A percentile compares a stretch with the other conserved stretches of the same genome.
Evolutionary conservation across 2,329 filamentous ascomycete genomes (phyloP).

Genomic region (Calonectria pauciramosa): DNA sequence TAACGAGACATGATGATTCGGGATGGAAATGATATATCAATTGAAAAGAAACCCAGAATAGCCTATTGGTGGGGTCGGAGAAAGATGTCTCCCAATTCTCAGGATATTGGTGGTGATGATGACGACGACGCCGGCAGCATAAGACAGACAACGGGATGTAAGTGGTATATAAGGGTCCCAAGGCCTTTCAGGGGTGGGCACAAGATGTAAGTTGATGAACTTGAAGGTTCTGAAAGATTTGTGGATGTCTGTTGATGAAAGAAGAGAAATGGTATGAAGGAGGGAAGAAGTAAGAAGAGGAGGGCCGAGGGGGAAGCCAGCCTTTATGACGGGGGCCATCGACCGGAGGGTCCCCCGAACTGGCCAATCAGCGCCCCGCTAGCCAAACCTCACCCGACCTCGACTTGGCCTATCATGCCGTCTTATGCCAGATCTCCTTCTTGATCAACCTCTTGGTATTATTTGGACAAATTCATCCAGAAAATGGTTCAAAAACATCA

Average conservation of each 20-base stretch:
- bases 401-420: constrained; percentile 29
- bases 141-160: not conserved
- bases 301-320: constrained; percentile 33
- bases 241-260: constrained; percentile 30
- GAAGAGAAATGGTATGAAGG: constrained; percentile 34
- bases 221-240: constrained; percentile 16
- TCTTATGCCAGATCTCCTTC: constrained; percentile 9
- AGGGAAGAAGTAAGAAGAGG: constrained; percentile 32
- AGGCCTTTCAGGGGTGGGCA: constrained; percentile 17
- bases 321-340: constrained; percentile 37
- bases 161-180: constrained; percentile 17
- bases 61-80: too few species aligned
- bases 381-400: constrained; percentile 41
- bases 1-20: constrained; percentile 26
- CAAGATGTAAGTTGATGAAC: constrained; percentile 34
- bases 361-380: constrained; percentile 37
- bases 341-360: constrained; percentile 24
- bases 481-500: not conserved
- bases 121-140: constrained; percentile 14
- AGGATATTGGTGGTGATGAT: not conserved
- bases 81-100: not conserved
- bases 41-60: not conserved
- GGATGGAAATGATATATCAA: not conserved
- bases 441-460: not conserved
- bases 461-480: not conserved